A percentile compares a stretch with the other conserved stretches of the same genome.
phyloP scores from a whole-genome alignment of 257 asterid genomes.

The Przewalskia tangutica region DNA sequence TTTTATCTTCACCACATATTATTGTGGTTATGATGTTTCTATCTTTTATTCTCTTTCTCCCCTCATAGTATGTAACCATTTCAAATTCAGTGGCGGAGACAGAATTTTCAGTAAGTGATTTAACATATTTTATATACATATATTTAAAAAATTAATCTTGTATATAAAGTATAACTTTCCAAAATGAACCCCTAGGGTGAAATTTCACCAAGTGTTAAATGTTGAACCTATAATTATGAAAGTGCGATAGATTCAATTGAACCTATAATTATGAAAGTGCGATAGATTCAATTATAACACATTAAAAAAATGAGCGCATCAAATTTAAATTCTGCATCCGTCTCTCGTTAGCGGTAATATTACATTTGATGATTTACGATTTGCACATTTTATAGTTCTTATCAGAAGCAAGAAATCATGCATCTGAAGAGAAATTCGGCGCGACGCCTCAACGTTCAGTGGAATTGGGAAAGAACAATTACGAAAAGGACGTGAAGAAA shows the following conservation, averaged over 20 bases:
- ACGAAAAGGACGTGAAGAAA: slow-evolving; percentile 12
- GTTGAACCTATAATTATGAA: not conserved
- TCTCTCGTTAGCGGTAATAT: not conserved
- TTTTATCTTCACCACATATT: not conserved
- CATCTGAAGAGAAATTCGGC: slow-evolving; percentile 5
- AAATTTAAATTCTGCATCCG: not conserved
- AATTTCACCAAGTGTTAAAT: not conserved
- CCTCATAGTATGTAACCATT: not conserved
- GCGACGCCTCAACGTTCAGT: slow-evolving; percentile 2
- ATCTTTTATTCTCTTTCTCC: not conserved
- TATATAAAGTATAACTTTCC: not conserved
- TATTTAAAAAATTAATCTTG: not conserved
- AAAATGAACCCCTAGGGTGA: not conserved
- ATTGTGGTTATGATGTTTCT: not conserved
- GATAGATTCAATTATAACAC: not conserved
- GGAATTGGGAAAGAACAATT: slow-evolving; percentile 16
- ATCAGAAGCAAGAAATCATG: slow-evolving; percentile 48
- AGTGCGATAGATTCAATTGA: not conserved
- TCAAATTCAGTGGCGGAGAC: not conserved
- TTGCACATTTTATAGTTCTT: slow-evolving; percentile 34
- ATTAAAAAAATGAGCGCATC: not conserved
- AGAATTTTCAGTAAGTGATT: not conserved
- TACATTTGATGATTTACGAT: not conserved
- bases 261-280: not conserved
- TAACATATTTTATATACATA: not conserved